Conservation (phyloP, 345 rosid genomes). For the Bretschneidera sinensis region DNA sequence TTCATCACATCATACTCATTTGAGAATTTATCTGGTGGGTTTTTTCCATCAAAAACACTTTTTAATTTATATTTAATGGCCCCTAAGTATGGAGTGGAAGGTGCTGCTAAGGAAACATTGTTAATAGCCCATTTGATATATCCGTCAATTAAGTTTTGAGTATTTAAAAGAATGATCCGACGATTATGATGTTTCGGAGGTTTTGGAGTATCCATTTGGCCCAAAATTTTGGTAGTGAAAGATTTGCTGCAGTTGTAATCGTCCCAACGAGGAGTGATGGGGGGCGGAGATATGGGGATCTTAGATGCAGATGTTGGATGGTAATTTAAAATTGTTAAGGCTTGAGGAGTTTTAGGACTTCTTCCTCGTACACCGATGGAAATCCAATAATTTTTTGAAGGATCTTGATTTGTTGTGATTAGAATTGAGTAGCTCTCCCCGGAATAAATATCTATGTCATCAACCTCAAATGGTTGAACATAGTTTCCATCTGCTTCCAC, state of each 20-base stretch:
- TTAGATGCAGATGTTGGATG: slow-evolving; percentile 28
- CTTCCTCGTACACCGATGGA: slow-evolving; percentile 59
- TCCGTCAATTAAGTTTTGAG: slow-evolving; percentile 60
- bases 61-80: slow-evolving; percentile 45
- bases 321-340: slow-evolving; percentile 55
- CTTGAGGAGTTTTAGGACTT: slow-evolving; percentile 52
- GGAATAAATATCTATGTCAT: slow-evolving; percentile 62
- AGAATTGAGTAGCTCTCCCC: slow-evolving; percentile 86
- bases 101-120: slow-evolving; percentile 55
- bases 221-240: slow-evolving; percentile 33
- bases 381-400: slow-evolving; percentile 50
- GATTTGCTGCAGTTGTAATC: slow-evolving; percentile 47
- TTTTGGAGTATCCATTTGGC: slow-evolving; percentile 35
- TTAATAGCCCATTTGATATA: slow-evolving; percentile 63
- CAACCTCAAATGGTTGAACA: slow-evolving; percentile 51
- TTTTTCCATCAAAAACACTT: slow-evolving; percentile 29
- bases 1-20: slow-evolving; percentile 42
- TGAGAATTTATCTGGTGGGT: slow-evolving; percentile 46
- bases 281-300: slow-evolving; percentile 46
- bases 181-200: slow-evolving; percentile 37
- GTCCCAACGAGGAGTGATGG: slow-evolving; percentile 58
- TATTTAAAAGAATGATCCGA: slow-evolving; percentile 56
- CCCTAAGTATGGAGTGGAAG: slow-evolving; percentile 76
- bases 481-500: slow-evolving; percentile 95
- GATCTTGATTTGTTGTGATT: slow-evolving; percentile 46